Evolutionary conservation across 805 yeast species (phyloP), one percentile per base, ranked within the genome.

Genomic region (Candida maris): DNA sequence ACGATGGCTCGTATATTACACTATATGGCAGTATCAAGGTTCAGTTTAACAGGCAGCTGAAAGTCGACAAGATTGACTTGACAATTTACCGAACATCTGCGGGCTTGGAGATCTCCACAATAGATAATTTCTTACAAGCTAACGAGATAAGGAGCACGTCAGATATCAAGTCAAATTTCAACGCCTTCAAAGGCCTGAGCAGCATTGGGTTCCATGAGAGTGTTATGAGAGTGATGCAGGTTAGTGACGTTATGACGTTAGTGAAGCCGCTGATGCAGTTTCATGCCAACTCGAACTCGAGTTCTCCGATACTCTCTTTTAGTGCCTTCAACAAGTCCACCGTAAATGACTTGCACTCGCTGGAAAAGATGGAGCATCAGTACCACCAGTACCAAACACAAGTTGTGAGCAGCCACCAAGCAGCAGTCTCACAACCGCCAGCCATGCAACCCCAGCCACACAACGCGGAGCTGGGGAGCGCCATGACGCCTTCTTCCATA

Each of bases 191-290:
- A 30, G 63, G 64, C 27, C 60, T 79, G 37, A 65, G 79, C 4
- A 70, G 71, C 36, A 73, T 73, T 44, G 95, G 95, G 0, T 58
- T 83, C 4, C 79, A 77, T 37, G 79, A 74, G 34, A 71, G 71
- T 26, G 78, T 85, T 5, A 73, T 85, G 76, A 64, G 91, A 41
- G 68, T 80, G 16, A 60, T 86, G 62, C 91, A 85, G 56, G 75
- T 84, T 4, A 73, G 87, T 27, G 93, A 85, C 57, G 81, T 81
- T 7, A 82, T 87, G 86, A 70, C 87, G 0, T 75, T 77, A 42
- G 67, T 86, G 44, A 71, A 74, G 37, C 78, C 83, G 5, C 61
- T 87, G 37, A 78, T 85, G 77, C 51, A 54, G 25, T 56, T 52
- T 33, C 58, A 52, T 35, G 64, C 69, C 8, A 76, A 69, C 46